Evolutionary conservation across 2,329 filamentous ascomycete genomes (phyloP).

Genomic region (Alternaria incomplexa): DNA sequence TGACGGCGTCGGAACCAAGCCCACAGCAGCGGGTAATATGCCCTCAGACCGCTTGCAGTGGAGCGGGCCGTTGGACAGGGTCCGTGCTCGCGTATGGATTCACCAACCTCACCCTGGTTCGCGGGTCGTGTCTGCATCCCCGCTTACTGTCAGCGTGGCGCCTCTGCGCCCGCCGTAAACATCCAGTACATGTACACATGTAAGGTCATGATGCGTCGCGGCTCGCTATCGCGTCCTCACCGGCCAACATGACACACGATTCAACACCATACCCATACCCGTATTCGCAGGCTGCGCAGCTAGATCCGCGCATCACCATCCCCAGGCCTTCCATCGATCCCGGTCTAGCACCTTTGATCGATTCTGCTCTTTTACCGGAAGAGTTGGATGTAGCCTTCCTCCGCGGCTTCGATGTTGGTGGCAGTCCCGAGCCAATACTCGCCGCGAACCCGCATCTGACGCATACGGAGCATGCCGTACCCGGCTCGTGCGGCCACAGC

Average conservation of each 20-base stretch:
- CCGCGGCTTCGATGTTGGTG: constrained; percentile 5
- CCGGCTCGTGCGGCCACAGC: constrained; percentile 57
- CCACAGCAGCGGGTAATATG: not conserved
- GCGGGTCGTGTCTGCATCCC: not conserved
- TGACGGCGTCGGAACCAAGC: not conserved
- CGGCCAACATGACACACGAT: not conserved
- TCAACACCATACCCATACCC: not conserved
- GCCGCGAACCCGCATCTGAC: constrained; percentile 61
- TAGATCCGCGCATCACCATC: constrained; percentile 15
- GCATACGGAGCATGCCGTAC: constrained; percentile 52
- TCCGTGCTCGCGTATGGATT: not conserved
- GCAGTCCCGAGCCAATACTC: constrained; percentile 55
- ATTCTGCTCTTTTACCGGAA: constrained; percentile 9
- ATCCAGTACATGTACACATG: not conserved
- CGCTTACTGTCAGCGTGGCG: not conserved
- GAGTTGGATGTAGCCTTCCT: constrained; percentile 17
- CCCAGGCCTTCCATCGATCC: constrained; percentile 10
- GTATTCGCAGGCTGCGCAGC: constrained; percentile 12
- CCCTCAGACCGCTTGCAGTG: not conserved
- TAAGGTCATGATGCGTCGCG: not conserved
- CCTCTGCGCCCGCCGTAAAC: not conserved
- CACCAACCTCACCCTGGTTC: not conserved
- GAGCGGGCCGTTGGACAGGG: not conserved
- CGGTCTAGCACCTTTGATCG: constrained; percentile 7
- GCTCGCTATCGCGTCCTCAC: not conserved